phyloP scores from a whole-genome alignment of 257 asterid species.

The Mentha longifolia region DNA sequence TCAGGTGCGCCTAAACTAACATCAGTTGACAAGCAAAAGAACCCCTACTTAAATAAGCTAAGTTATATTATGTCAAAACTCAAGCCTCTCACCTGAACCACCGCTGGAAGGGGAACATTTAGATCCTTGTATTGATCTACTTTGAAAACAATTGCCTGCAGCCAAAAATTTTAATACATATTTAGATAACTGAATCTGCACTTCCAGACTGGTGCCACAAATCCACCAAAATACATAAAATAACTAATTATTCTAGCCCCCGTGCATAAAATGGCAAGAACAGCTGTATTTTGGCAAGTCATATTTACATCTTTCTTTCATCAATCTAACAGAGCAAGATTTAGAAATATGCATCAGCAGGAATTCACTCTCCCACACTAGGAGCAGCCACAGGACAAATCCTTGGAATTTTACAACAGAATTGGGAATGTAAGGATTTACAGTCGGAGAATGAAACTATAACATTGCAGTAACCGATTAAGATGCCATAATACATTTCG shows the following conservation, averaged over 20 bases:
- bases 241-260: neutral
- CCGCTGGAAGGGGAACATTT: slow-evolving; percentile 91
- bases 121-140: slow-evolving; percentile 76
- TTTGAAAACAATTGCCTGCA: slow-evolving; percentile 89
- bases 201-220: slow-evolving; percentile 18
- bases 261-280: slow-evolving; percentile 16
- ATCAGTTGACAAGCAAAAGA: slow-evolving; percentile 27
- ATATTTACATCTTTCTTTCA: slow-evolving; percentile 16
- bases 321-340: slow-evolving; percentile 8
- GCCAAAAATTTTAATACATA: slow-evolving; percentile 29
- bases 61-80: slow-evolving; percentile 26
- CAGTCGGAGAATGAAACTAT: neutral
- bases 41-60: slow-evolving; percentile 22
- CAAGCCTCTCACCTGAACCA: slow-evolving; percentile 71
- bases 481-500: neutral
- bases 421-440: neutral
- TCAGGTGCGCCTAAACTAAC: neutral
- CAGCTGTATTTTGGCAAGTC: neutral
- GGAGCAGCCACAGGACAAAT: slow-evolving; percentile 13
- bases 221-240: slow-evolving; percentile 9
- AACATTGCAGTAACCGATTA: neutral
- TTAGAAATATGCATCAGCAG: neutral
- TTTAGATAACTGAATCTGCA: slow-evolving; percentile 25
- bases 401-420: neutral
- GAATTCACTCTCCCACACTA: neutral